These are phyloP conservation scores for Termitomyces bulborhizus DNA, from an alignment of 768 basidiomycete species.

Conservation along the genomic window DNA sequence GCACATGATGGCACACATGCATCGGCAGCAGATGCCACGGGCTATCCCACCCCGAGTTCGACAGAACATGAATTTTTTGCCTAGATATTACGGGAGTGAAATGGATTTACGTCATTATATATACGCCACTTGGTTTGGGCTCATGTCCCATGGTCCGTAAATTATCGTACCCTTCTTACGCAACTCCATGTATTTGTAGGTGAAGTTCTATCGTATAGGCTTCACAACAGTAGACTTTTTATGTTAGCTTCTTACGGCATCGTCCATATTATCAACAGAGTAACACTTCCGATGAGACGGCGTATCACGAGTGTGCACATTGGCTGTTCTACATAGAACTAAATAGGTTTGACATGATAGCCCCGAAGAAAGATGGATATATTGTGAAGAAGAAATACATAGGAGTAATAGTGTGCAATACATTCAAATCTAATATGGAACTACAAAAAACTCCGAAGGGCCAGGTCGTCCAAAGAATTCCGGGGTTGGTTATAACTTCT, in stretches of 20 bases:
- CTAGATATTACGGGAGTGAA: constrained; percentile 14
- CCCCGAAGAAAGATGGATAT: neutral
- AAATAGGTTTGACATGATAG: neutral
- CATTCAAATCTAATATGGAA: neutral
- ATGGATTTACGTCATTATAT: constrained; percentile 10
- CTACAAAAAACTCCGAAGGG: constrained; percentile 24
- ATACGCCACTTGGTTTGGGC: constrained; percentile 9
- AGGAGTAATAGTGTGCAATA: neutral
- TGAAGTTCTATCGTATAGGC: neutral
- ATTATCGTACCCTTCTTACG: constrained; percentile 1
- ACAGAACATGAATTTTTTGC: constrained; percentile 33
- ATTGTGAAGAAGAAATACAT: neutral
- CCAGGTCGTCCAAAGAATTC: constrained; percentile 55
- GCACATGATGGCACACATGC: constrained; percentile 6
- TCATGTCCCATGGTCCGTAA: constrained; percentile 8
- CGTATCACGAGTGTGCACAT: neutral
- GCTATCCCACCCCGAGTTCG: constrained; percentile 47
- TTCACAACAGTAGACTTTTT: neutral
- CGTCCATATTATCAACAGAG: neutral
- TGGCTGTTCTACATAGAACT: neutral
- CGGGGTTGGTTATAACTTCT: constrained; percentile 41
- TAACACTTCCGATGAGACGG: neutral
- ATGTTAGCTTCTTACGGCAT: neutral
- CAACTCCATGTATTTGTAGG: neutral
- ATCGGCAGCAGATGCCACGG: constrained; percentile 23